Percentiles rank a stretch among this genome's conserved stretches.
Conservation (phyloP, 1,284 basidiomycete species). For the Boletellus deceptivus region DNA sequence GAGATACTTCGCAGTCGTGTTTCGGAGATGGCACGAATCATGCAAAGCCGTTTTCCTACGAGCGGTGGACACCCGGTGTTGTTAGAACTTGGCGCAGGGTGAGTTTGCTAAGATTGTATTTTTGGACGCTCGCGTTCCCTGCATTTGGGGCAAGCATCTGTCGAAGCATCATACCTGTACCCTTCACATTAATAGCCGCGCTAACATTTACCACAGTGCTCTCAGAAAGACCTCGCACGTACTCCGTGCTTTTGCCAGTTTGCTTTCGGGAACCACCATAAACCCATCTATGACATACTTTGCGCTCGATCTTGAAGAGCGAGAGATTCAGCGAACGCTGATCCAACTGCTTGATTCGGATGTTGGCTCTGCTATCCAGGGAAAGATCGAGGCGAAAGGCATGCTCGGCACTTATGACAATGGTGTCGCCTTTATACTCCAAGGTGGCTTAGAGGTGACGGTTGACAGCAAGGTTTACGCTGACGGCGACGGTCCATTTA, state of each 20-base stretch:
- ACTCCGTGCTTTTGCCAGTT: conserved; percentile 68
- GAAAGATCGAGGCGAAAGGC: conserved; percentile 75
- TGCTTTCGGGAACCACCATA: conserved; percentile 37
- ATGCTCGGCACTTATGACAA: conserved; percentile 90
- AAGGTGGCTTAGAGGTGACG: conserved; percentile 50
- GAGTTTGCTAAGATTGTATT: conserved; percentile 36
- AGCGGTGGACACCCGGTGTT: conserved; percentile 55
- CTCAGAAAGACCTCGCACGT: conserved; percentile 91
- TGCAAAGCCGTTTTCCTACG: conserved; percentile 53
- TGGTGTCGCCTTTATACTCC: conserved; percentile 65
- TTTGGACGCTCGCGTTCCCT: background rate
- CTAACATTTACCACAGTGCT: conserved; percentile 50
- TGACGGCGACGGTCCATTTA: background rate
- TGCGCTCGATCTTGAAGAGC: conserved; percentile 89
- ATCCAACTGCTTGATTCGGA: conserved; percentile 62
- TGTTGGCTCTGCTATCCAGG: conserved; percentile 62
- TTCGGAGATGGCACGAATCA: conserved; percentile 66
- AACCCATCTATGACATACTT: conserved; percentile 77
- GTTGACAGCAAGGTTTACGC: background rate
- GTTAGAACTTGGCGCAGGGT: conserved; percentile 88
- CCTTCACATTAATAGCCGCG: background rate
- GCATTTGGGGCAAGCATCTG: background rate
- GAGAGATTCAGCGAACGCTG: conserved; percentile 83
- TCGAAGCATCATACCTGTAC: background rate
- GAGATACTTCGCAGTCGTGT: conserved; percentile 62